Evolutionary conservation across 352 stramenopile species (phyloP).

Genomic region (Globisporangium barbulae): DNA sequence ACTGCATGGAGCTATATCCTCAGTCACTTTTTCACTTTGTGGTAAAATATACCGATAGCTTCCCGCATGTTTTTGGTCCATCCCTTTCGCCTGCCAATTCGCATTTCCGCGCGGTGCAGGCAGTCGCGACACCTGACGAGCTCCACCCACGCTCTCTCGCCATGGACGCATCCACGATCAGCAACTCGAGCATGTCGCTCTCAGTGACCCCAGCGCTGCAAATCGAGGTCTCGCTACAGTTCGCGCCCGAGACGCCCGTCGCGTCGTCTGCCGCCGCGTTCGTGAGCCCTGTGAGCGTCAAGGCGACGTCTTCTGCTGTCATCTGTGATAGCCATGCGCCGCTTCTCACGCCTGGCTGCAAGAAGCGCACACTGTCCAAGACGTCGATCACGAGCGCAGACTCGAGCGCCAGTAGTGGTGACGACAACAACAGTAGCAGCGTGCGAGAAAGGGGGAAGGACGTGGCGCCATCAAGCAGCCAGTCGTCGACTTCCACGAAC

Average conservation of each 20-base stretch:
- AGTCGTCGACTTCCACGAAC: background rate
- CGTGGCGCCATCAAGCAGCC: background rate
- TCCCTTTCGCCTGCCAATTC: background rate
- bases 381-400: background rate
- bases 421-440: background rate
- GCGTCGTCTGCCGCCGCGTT: background rate
- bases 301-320: background rate
- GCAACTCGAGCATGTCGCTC: background rate
- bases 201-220: background rate
- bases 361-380: slow-evolving; percentile 7
- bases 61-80: background rate
- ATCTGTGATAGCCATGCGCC: background rate
- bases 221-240: background rate
- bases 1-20: no score
- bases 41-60: no score
- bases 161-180: background rate
- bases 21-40: no score
- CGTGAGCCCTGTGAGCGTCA: background rate
- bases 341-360: background rate
- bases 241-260: background rate
- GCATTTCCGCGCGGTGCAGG: background rate
- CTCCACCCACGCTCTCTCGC: background rate
- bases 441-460: background rate
- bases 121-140: background rate
- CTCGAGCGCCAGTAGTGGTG: background rate